A percentile compares a stretch with the other conserved stretches of the same genome.
These are phyloP conservation scores for Aspergillus conjunctus DNA, from an alignment of 495 filamentous ascomycete species.

Conservation along the genomic window DNA sequence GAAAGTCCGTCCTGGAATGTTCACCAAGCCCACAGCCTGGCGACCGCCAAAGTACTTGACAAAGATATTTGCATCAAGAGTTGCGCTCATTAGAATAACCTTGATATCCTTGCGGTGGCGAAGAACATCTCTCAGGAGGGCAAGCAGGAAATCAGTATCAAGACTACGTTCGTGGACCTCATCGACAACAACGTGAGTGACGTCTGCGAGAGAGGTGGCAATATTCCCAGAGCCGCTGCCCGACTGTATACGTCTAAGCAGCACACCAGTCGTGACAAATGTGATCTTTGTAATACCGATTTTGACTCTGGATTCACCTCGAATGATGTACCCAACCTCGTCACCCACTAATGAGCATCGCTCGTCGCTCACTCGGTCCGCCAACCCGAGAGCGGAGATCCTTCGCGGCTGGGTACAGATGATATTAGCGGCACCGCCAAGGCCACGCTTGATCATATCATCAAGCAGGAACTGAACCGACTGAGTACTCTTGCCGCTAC, in stretches of 20 bases:
- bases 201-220: slow-evolving; percentile 76
- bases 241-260: slow-evolving; percentile 85
- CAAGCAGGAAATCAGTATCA: slow-evolving; percentile 92
- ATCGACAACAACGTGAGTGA: slow-evolving; percentile 94
- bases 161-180: slow-evolving; percentile 96
- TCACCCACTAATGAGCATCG: slow-evolving; percentile 78
- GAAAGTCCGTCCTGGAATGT: slow-evolving; percentile 87
- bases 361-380: slow-evolving; percentile 92
- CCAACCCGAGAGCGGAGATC: slow-evolving; percentile 91
- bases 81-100: slow-evolving; percentile 97
- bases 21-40: slow-evolving; percentile 70
- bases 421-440: slow-evolving; percentile 83
- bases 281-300: slow-evolving; percentile 78
- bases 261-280: slow-evolving; percentile 96
- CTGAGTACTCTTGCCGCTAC: slow-evolving; percentile 95
- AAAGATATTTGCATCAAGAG: slow-evolving; percentile 87
- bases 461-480: slow-evolving; percentile 95
- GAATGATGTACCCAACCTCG: slow-evolving; percentile 93
- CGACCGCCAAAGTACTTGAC: slow-evolving; percentile 76
- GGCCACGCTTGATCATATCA: slow-evolving; percentile 74
- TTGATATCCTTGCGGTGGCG: slow-evolving; percentile 77
- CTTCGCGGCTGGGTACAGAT: slow-evolving; percentile 93
- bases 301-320: slow-evolving; percentile 79
- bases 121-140: slow-evolving; percentile 83
- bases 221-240: slow-evolving; percentile 79